Evolutionary conservation across 345 rosid genomes (phyloP).

Genomic region (Sisymbrium irio): DNA sequence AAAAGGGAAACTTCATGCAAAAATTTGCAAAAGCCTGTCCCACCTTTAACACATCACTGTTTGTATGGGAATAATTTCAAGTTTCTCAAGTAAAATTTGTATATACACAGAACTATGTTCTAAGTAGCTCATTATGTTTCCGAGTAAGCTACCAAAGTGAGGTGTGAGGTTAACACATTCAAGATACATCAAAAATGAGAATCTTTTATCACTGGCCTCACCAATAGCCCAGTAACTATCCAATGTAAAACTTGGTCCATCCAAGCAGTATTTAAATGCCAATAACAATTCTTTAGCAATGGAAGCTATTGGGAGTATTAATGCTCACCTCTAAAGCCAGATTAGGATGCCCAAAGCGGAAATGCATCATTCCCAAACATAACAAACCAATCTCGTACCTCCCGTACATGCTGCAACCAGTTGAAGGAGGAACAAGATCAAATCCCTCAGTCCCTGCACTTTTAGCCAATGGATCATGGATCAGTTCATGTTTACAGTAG

Average conservation of each 20-base stretch:
- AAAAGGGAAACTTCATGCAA: neutral
- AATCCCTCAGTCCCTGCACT: slow-evolving; percentile 99
- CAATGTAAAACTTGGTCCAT: slow-evolving; percentile 7
- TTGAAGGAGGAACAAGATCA: slow-evolving; percentile 61
- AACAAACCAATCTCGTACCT: slow-evolving; percentile 81
- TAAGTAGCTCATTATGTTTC: slow-evolving; percentile 4
- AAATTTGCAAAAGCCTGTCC: neutral
- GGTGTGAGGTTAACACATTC: neutral
- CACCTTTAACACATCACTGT: neutral
- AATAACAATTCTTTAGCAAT: slow-evolving; percentile 2
- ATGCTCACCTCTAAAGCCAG: slow-evolving; percentile 81
- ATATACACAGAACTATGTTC: neutral
- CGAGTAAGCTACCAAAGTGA: neutral
- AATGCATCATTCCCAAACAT: slow-evolving; percentile 94
- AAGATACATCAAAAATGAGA: slow-evolving; percentile 9
- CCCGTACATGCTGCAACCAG: slow-evolving; percentile 54
- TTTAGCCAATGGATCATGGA: slow-evolving; percentile 44
- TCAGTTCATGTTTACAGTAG: slow-evolving; percentile 33
- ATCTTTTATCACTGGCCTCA: slow-evolving; percentile 17
- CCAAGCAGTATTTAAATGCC: neutral
- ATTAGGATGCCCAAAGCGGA: slow-evolving; percentile 95
- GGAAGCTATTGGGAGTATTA: neutral
- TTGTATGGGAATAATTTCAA: neutral
- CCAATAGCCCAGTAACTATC: slow-evolving; percentile 8
- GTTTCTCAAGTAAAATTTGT: neutral